Evolutionary conservation across 768 basidiomycete genomes (phyloP), one percentile per base, ranked within the genome.

Genomic region (Daedalea quercina): DNA sequence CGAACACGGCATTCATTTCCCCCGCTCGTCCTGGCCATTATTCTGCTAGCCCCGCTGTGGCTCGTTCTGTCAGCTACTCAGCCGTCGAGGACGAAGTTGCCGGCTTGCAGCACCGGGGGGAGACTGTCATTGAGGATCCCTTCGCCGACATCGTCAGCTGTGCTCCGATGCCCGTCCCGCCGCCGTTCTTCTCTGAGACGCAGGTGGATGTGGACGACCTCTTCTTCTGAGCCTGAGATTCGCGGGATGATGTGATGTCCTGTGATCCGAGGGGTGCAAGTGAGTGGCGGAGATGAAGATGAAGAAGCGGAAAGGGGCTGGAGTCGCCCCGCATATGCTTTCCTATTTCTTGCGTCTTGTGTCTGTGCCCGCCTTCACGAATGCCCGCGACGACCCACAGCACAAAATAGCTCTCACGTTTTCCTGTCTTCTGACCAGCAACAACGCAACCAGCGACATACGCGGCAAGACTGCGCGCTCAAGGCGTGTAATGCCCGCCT

Each of bases 21-120:
- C 20, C 24, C 23, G 24, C 24, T 6, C 44, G 24, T 11, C 24
- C 22, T 20, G n/a, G 19, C 22, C 20, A n/a, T n/a, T n/a, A n/a
- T n/a, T n/a, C n/a, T n/a, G 20, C 22, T 44, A 26, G 22, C 44
- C 44, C 46, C 48, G 9, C 13, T 12, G 20, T 44, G 11, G 41
- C 52, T 20, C 60, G 64, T 45, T 60, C 64, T 3, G 49, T 54
- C 17, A 65, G 62, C 60, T 65, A 65, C 53, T 65, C 64, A 22
- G 54, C 54, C 41, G 54, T 63, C 43, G 64, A 65, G 57, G 54
- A 54, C 57, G 54, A 56, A 47, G 47, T 65, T 35, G 57, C 63
- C 13, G 25, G 43, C 33, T 26, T 43, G 2, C 42, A 53, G 23
- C 34, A 53, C 11, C 53, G 43, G 35, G 24, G 31, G 20, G 49